A percentile compares a stretch with the other conserved stretches of the same genome.
phyloP scores from a whole-genome alignment of 2,329 filamentous ascomycete genomes.

The Pezicula rhizophila region DNA sequence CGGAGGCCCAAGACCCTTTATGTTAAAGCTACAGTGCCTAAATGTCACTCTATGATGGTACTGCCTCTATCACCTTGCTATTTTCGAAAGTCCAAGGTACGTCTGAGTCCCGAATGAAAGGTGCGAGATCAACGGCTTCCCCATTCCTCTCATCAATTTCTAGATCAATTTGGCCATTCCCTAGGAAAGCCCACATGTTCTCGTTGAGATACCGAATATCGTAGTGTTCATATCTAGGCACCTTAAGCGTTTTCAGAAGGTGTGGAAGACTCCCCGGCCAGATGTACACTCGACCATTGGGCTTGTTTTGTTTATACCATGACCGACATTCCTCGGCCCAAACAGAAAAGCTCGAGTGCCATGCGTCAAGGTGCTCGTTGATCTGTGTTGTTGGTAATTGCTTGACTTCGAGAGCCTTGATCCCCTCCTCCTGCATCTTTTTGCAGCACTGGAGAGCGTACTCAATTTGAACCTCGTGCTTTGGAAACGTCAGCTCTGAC shows the following conservation, averaged over 20 bases:
- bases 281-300: neutral
- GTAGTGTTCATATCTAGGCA: neutral
- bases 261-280: neutral
- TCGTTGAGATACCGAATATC: neutral
- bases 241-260: slow-evolving; percentile 1
- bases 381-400: neutral
- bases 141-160: neutral
- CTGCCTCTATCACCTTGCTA: no score
- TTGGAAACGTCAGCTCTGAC: no score
- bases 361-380: slow-evolving; percentile 1
- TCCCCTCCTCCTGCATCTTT: no score
- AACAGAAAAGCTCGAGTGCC: neutral
- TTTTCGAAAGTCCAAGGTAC: slow-evolving; percentile 2
- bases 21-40: no score
- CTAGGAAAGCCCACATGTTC: slow-evolving; percentile 5
- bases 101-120: slow-evolving; percentile 2
- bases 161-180: slow-evolving; percentile 3
- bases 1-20: no score
- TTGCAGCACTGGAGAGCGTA: no score
- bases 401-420: neutral
- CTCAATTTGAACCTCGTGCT: no score
- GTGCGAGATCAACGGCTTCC: neutral
- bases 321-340: neutral
- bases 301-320: neutral
- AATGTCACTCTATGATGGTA: no score